Conservation (phyloP, 768 basidiomycete genomes). For the Lenzites betulinus region DNA sequence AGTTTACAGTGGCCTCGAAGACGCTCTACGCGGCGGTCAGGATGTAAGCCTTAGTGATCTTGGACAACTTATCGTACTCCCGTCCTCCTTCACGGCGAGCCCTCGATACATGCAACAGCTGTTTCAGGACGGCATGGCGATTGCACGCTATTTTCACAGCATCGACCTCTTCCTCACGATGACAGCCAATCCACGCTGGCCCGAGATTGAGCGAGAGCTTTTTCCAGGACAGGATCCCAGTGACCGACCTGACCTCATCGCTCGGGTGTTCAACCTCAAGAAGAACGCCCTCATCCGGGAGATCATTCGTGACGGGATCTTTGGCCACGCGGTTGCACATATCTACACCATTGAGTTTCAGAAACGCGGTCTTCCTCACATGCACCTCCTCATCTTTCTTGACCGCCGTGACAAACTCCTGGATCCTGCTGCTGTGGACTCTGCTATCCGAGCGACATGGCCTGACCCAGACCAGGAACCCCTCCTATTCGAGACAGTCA, state of each 20-base stretch:
- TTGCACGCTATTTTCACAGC: slow-evolving; percentile 39
- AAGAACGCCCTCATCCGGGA: slow-evolving; percentile 34
- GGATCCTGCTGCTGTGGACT: slow-evolving; percentile 42
- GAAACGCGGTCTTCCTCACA: slow-evolving; percentile 56
- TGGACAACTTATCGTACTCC: slow-evolving; percentile 16
- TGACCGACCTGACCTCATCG: slow-evolving; percentile 52
- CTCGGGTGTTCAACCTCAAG: slow-evolving; percentile 48
- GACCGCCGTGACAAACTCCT: slow-evolving; percentile 30
- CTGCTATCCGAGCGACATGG: slow-evolving; percentile 41
- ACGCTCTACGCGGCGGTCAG: slow-evolving; percentile 29
- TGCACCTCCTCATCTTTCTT: slow-evolving; percentile 52
- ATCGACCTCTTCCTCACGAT: slow-evolving; percentile 53
- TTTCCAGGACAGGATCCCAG: slow-evolving; percentile 39
- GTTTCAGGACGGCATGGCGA: slow-evolving; percentile 49
- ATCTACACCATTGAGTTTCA: slow-evolving; percentile 61
- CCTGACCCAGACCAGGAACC: slow-evolving; percentile 45
- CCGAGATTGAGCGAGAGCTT: slow-evolving; percentile 42
- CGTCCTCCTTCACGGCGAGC: slow-evolving; percentile 44
- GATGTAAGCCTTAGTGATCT: slow-evolving; percentile 30
- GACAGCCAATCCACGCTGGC: slow-evolving; percentile 55
- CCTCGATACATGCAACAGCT: slow-evolving; percentile 44
- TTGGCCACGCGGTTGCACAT: slow-evolving; percentile 44
- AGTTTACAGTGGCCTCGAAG: slow-evolving; percentile 37
- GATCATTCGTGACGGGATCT: slow-evolving; percentile 39
- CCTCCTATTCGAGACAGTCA: slow-evolving; percentile 43